Conservation (phyloP, 306 rosid species). For the Cajanus cajan region DNA sequence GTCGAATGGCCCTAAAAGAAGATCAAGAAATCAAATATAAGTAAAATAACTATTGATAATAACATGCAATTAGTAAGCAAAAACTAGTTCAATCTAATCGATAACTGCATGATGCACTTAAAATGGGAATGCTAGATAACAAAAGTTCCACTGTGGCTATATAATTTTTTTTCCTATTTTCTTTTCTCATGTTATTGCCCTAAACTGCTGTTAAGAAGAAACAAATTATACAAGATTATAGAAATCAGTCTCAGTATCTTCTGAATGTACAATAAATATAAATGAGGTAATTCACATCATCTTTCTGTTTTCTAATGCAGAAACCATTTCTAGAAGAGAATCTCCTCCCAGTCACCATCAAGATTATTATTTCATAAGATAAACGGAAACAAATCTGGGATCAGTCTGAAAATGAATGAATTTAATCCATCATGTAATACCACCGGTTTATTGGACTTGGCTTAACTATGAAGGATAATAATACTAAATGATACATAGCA, state of each 20-base stretch:
- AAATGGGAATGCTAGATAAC: constrained; percentile 12
- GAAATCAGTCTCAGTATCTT: constrained; percentile 5
- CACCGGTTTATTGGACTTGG: background rate
- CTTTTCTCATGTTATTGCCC: background rate
- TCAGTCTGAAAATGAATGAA: background rate
- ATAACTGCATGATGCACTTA: background rate
- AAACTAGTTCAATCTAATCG: background rate
- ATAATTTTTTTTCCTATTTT: constrained; percentile 1
- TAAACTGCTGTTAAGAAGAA: constrained; percentile 6
- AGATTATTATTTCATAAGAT: background rate
- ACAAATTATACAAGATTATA: background rate
- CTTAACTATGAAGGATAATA: background rate
- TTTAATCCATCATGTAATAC: background rate
- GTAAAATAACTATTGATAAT: background rate
- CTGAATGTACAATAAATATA: constrained; percentile 7
- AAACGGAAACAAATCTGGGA: background rate
- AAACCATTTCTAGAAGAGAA: constrained; percentile 20
- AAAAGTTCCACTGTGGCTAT: background rate
- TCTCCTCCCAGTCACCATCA: constrained; percentile 1
- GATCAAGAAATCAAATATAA: constrained; percentile 28
- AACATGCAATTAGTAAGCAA: background rate
- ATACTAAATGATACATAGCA: background rate
- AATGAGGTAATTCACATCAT: background rate
- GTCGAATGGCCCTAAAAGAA: constrained; percentile 89
- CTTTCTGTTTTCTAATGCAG: background rate